These are phyloP conservation scores for Leccinum rimulosum DNA, from an alignment of 768 basidiomycete genomes.

Conservation along the genomic window DNA sequence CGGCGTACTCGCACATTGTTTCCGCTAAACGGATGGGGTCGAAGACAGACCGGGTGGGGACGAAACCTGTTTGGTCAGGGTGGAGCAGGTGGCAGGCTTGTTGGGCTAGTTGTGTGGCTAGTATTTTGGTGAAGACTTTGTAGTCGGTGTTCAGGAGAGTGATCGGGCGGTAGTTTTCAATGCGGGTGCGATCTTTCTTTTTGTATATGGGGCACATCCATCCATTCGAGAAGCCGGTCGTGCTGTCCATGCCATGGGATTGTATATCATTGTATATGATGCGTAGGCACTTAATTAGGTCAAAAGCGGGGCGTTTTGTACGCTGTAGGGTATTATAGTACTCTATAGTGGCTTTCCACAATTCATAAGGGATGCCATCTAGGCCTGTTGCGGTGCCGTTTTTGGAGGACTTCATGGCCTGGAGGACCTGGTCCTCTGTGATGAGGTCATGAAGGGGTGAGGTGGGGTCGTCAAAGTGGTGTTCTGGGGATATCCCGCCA, in stretches of 20 bases:
- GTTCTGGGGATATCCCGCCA: background rate
- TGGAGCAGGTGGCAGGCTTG: slow-evolving; percentile 5
- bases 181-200: background rate
- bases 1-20: slow-evolving; percentile 15
- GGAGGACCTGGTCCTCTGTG: background rate
- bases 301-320: background rate
- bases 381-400: background rate
- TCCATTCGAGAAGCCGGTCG: background rate
- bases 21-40: slow-evolving; percentile 33
- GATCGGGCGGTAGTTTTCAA: slow-evolving; percentile 33
- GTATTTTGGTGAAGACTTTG: slow-evolving; percentile 29
- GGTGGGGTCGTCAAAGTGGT: background rate
- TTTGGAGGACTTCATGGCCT: background rate
- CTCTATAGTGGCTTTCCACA: background rate
- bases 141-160: slow-evolving; percentile 36
- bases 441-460: slow-evolving; percentile 30
- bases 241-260: accelerated
- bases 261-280: background rate
- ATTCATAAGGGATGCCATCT: background rate
- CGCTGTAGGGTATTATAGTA: too few relatives aligned
- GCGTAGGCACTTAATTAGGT: background rate
- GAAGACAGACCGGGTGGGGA: slow-evolving; percentile 25
- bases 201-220: slow-evolving; percentile 2
- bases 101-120: slow-evolving; percentile 18
- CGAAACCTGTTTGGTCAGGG: slow-evolving; percentile 40